Conservation (phyloP, 805 yeast genomes). For the Debaryomyces castellii region DNA sequence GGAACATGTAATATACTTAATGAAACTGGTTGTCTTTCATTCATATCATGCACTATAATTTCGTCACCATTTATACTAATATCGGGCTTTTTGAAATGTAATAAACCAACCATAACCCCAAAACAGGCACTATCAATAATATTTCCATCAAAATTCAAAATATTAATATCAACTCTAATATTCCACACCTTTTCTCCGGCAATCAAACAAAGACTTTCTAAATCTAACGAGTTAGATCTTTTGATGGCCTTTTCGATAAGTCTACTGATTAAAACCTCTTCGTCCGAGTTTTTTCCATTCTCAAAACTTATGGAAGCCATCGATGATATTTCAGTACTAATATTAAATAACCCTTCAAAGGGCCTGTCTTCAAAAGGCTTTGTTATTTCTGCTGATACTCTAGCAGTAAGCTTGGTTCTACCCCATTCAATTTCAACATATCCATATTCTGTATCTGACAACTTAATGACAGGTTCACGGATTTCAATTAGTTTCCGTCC, state of each 20-base stretch:
- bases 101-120: slow-evolving; percentile 83
- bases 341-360: slow-evolving; percentile 85
- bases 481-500: slow-evolving; percentile 64
- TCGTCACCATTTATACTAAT: slow-evolving; percentile 54
- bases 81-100: slow-evolving; percentile 84
- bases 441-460: slow-evolving; percentile 73
- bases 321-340: slow-evolving; percentile 83
- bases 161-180: slow-evolving; percentile 85
- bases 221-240: slow-evolving; percentile 85
- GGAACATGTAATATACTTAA: slow-evolving; percentile 87
- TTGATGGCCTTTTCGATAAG: slow-evolving; percentile 89
- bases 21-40: slow-evolving; percentile 85
- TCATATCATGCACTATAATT: slow-evolving; percentile 63
- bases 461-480: slow-evolving; percentile 56
- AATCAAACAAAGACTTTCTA: slow-evolving; percentile 85
- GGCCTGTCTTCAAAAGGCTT: slow-evolving; percentile 90
- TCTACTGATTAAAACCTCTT: slow-evolving; percentile 77
- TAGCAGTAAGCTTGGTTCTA: slow-evolving; percentile 62
- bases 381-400: slow-evolving; percentile 72
- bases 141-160: slow-evolving; percentile 89
- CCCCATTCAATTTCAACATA: slow-evolving; percentile 80
- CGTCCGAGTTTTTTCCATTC: slow-evolving; percentile 67
- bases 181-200: slow-evolving; percentile 94
- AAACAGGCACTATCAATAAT: slow-evolving; percentile 86
- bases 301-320: slow-evolving; percentile 89